These are phyloP conservation scores for Bacidia gigantensis DNA, from an alignment of 495 filamentous ascomycete species.

Conservation along the genomic window DNA sequence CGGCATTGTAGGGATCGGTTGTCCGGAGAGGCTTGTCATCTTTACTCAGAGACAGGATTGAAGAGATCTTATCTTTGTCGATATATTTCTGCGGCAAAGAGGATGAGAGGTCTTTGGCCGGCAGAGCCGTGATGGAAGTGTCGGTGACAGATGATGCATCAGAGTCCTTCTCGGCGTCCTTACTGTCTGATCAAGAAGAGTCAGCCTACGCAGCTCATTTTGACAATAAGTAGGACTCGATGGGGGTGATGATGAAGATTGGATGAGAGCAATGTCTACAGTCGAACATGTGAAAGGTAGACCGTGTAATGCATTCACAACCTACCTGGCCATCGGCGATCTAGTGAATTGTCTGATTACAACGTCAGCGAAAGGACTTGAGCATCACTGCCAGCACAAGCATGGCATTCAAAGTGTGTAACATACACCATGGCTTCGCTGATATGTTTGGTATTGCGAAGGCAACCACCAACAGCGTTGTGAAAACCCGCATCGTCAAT, in stretches of 20 bases:
- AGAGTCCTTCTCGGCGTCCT: background rate
- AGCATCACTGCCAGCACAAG: no score
- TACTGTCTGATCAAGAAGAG: background rate
- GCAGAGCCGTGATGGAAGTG: background rate
- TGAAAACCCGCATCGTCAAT: background rate
- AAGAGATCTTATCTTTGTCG: background rate
- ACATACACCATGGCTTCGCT: background rate
- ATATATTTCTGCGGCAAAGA: background rate
- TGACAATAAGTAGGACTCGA: no score
- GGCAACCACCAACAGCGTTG: background rate
- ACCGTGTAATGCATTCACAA: background rate
- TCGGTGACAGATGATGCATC: background rate
- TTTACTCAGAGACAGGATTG: no score
- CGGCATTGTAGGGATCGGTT: background rate
- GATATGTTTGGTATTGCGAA: background rate
- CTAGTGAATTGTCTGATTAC: background rate
- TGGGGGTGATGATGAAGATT: no score
- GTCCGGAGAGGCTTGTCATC: background rate
- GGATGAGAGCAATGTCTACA: no score
- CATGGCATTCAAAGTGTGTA: no score
- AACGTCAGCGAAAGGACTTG: background rate
- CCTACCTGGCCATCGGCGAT: background rate
- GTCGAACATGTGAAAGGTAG: no score
- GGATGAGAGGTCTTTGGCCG: background rate
- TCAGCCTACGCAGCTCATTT: no score